These are phyloP conservation scores for Cryptococcus wingfieldii DNA, from an alignment of 1,284 basidiomycete genomes.

Conservation along the genomic window DNA sequence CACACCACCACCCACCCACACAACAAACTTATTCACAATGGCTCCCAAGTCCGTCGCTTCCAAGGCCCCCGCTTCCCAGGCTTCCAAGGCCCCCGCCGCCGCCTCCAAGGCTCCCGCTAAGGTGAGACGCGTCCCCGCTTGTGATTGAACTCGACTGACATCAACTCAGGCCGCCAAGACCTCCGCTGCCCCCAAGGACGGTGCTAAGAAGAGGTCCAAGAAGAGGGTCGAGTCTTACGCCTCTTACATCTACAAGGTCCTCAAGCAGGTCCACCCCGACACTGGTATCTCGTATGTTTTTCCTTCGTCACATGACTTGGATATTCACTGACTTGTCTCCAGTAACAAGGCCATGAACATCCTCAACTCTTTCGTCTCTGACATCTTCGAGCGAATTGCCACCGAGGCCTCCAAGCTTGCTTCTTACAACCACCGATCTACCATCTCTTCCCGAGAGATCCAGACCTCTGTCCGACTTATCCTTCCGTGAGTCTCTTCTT, in stretches of 20 bases:
- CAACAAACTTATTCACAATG: slow-evolving; percentile 30
- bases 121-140: slow-evolving; percentile 50
- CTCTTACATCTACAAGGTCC: slow-evolving; percentile 84
- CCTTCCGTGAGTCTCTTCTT: slow-evolving; percentile 81
- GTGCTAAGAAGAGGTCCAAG: slow-evolving; percentile 82
- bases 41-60: slow-evolving; percentile 51
- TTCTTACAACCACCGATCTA: slow-evolving; percentile 88
- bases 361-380: slow-evolving; percentile 87
- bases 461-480: slow-evolving; percentile 88
- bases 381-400: slow-evolving; percentile 91
- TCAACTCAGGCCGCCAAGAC: slow-evolving; percentile 66
- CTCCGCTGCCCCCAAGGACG: slow-evolving; percentile 55
- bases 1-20: slow-evolving; percentile 15
- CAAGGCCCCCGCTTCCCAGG: slow-evolving; percentile 60
- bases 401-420: slow-evolving; percentile 87
- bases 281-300: slow-evolving; percentile 66
- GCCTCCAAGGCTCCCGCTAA: slow-evolving; percentile 55
- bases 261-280: slow-evolving; percentile 77
- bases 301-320: neutral
- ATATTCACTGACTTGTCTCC: slow-evolving; percentile 47
- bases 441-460: slow-evolving; percentile 89
- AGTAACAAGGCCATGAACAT: slow-evolving; percentile 93
- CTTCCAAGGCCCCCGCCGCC: slow-evolving; percentile 51
- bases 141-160: slow-evolving; percentile 5
- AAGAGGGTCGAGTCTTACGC: slow-evolving; percentile 87